These are phyloP conservation scores for Aspergillus sp. DNA, from an alignment of 2,329 filamentous ascomycete species.

Conservation along the genomic window DNA sequence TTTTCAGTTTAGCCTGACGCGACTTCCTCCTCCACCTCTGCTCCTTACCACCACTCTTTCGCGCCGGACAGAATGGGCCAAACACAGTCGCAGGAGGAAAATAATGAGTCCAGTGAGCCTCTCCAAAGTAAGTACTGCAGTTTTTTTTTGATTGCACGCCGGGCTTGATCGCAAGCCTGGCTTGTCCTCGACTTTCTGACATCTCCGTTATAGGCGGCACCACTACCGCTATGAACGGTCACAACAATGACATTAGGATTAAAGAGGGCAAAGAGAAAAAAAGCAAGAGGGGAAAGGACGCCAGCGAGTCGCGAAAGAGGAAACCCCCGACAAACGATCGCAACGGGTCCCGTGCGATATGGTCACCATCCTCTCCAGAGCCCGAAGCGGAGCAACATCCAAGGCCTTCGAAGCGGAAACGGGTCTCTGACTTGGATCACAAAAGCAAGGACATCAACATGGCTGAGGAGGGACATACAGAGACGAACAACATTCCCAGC, in stretches of 20 bases:
- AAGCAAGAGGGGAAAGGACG: background rate
- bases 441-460: conserved; percentile 8
- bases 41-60: no score
- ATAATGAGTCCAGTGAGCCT: no score
- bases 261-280: background rate
- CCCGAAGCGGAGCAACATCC: conserved; percentile 4
- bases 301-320: conserved; percentile 5
- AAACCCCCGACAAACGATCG: conserved; percentile 2
- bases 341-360: conserved; percentile 1
- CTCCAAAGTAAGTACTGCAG: no score
- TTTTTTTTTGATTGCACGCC: no score
- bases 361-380: conserved; percentile 1
- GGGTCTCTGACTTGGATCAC: conserved; percentile 8
- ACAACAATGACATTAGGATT: background rate
- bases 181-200: no score
- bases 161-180: no score
- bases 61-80: no score
- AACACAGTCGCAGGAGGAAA: no score
- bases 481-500: conserved; percentile 1
- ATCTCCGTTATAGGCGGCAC: background rate
- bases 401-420: conserved; percentile 20
- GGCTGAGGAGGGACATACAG: conserved; percentile 5
- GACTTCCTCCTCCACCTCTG: no score
- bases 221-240: background rate
- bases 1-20: no score